Evolutionary conservation across 768 basidiomycete species (phyloP).

Genomic region (Calocybe indica): DNA sequence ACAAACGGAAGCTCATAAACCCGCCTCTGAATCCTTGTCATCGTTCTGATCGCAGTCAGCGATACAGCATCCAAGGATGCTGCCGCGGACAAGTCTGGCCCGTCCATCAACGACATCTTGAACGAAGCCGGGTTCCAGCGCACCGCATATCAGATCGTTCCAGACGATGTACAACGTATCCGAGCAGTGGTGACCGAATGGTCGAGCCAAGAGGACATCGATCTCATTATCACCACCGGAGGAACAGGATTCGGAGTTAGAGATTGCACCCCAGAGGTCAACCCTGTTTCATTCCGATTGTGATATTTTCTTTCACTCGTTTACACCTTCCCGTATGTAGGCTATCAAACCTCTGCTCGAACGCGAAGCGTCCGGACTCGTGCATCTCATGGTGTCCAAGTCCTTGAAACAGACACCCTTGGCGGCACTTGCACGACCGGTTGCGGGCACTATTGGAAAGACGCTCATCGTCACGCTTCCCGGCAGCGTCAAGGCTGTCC

Average conservation of each 20-base stretch:
- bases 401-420: constrained; percentile 73
- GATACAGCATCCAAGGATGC: constrained; percentile 54
- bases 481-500: constrained; percentile 81
- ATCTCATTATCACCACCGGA: constrained; percentile 79
- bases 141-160: constrained; percentile 40
- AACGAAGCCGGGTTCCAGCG: constrained; percentile 28
- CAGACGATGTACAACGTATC: constrained; percentile 59
- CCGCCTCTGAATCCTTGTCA: constrained; percentile 1
- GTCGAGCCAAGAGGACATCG: constrained; percentile 39
- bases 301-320: neutral
- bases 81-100: constrained; percentile 60
- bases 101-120: constrained; percentile 50
- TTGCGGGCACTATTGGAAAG: constrained; percentile 65
- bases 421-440: constrained; percentile 77
- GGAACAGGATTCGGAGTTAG: constrained; percentile 83
- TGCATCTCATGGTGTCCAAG: constrained; percentile 62
- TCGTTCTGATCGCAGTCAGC: constrained; percentile 44
- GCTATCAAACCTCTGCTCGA: constrained; percentile 61
- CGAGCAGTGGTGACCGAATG: constrained; percentile 39
- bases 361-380: constrained; percentile 63
- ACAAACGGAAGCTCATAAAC: neutral
- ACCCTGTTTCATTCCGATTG: neutral
- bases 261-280: constrained; percentile 82
- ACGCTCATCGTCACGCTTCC: constrained; percentile 78
- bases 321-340: constrained; percentile 20